phyloP scores from a whole-genome alignment of 2,329 filamentous ascomycete genomes.

The Stylonectria norvegica region DNA sequence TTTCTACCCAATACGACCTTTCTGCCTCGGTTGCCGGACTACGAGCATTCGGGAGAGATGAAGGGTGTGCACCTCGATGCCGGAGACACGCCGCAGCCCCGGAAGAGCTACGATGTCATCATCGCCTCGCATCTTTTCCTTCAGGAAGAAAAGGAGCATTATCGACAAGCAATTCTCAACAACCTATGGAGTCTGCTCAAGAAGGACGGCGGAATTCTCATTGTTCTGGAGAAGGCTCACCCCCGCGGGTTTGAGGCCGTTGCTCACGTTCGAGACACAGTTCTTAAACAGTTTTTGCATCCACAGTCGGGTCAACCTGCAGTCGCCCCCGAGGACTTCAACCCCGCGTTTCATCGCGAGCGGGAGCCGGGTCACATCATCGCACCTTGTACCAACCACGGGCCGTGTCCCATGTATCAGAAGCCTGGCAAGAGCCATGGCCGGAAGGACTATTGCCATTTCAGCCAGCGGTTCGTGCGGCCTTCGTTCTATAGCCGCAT shows the following conservation, averaged over 20 bases:
- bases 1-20: slow-evolving; percentile 89
- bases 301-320: slow-evolving; percentile 38
- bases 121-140: slow-evolving; percentile 84
- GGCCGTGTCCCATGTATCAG: slow-evolving; percentile 82
- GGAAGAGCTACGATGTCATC: slow-evolving; percentile 85
- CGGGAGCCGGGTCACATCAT: slow-evolving; percentile 63
- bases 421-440: slow-evolving; percentile 65
- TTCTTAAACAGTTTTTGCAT: slow-evolving; percentile 72
- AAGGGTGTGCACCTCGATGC: slow-evolving; percentile 56
- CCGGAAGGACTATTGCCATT: slow-evolving; percentile 87
- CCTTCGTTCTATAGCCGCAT: slow-evolving; percentile 79
- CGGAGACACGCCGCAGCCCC: slow-evolving; percentile 49
- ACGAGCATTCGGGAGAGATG: slow-evolving; percentile 62
- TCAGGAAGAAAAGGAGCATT: slow-evolving; percentile 68
- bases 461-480: slow-evolving; percentile 82
- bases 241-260: slow-evolving; percentile 90
- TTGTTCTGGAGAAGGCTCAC: slow-evolving; percentile 87
- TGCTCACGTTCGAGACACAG: slow-evolving; percentile 74
- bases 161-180: slow-evolving; percentile 74
- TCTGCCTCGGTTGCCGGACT: slow-evolving; percentile 85
- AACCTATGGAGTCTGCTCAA: slow-evolving; percentile 88
- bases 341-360: slow-evolving; percentile 38
- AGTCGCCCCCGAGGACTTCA: slow-evolving; percentile 35
- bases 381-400: slow-evolving; percentile 84
- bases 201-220: slow-evolving; percentile 78